These are phyloP conservation scores for Wickerhamomyces rabaulensis DNA, from an alignment of 805 yeast genomes.

Conservation along the genomic window DNA sequence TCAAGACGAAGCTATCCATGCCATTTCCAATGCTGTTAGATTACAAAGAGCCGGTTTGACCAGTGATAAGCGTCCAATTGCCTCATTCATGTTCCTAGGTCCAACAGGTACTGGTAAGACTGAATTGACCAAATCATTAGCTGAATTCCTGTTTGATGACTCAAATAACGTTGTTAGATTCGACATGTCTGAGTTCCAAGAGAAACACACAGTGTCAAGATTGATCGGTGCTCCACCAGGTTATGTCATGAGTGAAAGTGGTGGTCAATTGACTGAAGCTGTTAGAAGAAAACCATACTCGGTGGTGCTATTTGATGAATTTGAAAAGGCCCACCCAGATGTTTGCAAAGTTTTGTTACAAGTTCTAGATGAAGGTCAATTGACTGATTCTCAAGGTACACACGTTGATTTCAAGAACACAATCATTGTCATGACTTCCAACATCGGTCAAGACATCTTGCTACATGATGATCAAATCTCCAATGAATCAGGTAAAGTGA, in stretches of 20 bases:
- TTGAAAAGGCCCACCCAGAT: slow-evolving; percentile 96
- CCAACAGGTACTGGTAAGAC: slow-evolving; percentile 99
- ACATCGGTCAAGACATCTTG: slow-evolving; percentile 89
- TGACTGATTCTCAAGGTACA: slow-evolving; percentile 94
- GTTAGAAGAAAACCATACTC: slow-evolving; percentile 93
- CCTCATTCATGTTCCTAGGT: slow-evolving; percentile 93
- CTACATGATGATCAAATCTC: slow-evolving; percentile 49
- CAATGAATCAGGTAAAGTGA: slow-evolving; percentile 56
- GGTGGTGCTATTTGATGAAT: slow-evolving; percentile 89
- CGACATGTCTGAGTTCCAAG: slow-evolving; percentile 98
- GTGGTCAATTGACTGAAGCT: slow-evolving; percentile 95
- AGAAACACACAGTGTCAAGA: slow-evolving; percentile 84
- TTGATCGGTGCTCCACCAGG: slow-evolving; percentile 98
- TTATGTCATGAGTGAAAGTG: slow-evolving; percentile 87
- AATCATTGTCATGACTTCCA: slow-evolving; percentile 93
- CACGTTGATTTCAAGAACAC: slow-evolving; percentile 93
- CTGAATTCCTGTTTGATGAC: slow-evolving; percentile 88
- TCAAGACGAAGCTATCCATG: slow-evolving; percentile 89
- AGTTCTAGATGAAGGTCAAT: slow-evolving; percentile 90
- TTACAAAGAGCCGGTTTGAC: slow-evolving; percentile 96
- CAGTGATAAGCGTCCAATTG: slow-evolving; percentile 90
- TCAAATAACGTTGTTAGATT: slow-evolving; percentile 82
- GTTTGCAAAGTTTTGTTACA: slow-evolving; percentile 86
- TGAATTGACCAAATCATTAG: slow-evolving; percentile 87
- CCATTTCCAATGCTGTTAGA: slow-evolving; percentile 91